phyloP scores from a whole-genome alignment of 225 moss, liverwort and hornwort genomes.

The Bryum argenteum region DNA sequence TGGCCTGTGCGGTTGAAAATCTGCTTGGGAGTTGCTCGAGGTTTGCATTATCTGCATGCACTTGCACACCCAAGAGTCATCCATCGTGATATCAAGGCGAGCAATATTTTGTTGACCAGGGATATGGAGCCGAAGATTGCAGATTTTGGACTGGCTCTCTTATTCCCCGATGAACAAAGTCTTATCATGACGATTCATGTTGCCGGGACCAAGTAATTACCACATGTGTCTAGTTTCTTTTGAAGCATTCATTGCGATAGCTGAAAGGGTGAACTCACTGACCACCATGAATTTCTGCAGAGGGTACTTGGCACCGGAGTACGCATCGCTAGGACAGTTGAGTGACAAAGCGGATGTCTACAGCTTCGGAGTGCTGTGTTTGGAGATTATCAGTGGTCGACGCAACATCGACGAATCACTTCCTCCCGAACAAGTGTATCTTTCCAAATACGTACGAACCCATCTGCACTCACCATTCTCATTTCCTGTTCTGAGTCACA shows the following conservation, averaged over 20 bases:
- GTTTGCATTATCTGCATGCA: conserved; percentile 33
- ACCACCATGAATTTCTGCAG: not conserved
- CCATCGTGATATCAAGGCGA: conserved; percentile 35
- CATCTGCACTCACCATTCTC: not conserved
- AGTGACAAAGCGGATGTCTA: conserved; percentile 41
- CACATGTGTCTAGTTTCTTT: not conserved
- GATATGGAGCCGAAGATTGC: conserved; percentile 35
- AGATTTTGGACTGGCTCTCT: conserved; percentile 31
- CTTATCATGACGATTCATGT: conserved; percentile 35
- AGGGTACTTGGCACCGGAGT: conserved; percentile 39
- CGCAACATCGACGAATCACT: not conserved
- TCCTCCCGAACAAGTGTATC: conserved; percentile 19
- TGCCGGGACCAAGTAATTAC: conserved; percentile 28
- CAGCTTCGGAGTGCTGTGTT: conserved; percentile 38
- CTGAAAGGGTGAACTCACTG: no score
- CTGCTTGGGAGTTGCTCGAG: conserved; percentile 29
- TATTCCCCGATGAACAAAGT: conserved; percentile 31
- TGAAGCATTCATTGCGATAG: no score
- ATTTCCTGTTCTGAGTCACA: not conserved
- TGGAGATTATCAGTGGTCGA: conserved; percentile 43
- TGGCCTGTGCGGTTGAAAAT: conserved; percentile 25
- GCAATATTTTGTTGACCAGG: conserved; percentile 31
- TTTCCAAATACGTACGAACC: conserved; percentile 34
- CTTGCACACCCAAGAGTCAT: conserved; percentile 28
- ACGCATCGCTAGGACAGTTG: conserved; percentile 29